Evolutionary conservation across 768 basidiomycete species (phyloP).

Genomic region (Boletus tomentosulus): DNA sequence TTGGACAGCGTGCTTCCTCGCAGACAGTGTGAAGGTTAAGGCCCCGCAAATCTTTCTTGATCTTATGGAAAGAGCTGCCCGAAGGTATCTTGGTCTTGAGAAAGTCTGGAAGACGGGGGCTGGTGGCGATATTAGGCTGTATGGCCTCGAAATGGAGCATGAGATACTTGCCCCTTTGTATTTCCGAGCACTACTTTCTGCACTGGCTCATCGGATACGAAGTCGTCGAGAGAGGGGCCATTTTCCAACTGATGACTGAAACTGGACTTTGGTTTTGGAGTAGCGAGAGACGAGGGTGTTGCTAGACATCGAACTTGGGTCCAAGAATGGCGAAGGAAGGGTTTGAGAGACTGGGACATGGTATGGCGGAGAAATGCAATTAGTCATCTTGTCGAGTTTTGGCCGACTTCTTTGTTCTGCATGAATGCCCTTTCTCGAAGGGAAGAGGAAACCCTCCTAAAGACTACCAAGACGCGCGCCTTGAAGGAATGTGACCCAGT

Average conservation of each 20-base stretch:
- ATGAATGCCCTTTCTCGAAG: conserved; percentile 73
- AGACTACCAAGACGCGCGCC: conserved; percentile 76
- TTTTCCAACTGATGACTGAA: conserved; percentile 53
- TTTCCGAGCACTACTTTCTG: conserved; percentile 71
- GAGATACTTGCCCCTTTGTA: conserved; percentile 51
- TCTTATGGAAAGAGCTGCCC: conserved; percentile 81
- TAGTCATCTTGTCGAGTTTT: too few relatives aligned
- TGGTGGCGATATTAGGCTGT: conserved; percentile 27
- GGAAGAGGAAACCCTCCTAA: conserved; percentile 82
- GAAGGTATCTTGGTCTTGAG: conserved; percentile 92
- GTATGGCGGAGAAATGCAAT: too few relatives aligned
- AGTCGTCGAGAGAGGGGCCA: conserved; percentile 79
- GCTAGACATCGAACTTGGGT: conserved; percentile 41
- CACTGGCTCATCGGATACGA: conserved; percentile 55
- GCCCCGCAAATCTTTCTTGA: conserved; percentile 93
- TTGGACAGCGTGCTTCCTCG: conserved; percentile 97
- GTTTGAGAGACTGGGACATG: too few relatives aligned
- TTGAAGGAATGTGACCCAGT: conserved; percentile 72
- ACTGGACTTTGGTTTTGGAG: conserved; percentile 32
- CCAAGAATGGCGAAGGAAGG: conserved; percentile 9
- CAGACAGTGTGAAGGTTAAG: conserved; percentile 93
- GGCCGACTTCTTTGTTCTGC: too few relatives aligned
- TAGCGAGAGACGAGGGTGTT: conserved; percentile 36
- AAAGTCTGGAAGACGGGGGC: conserved; percentile 81
- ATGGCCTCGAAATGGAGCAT: not conserved